Conservation (phyloP, 1,139 yeast genomes). For the Zygosaccharomyces pseudobailii region DNA sequence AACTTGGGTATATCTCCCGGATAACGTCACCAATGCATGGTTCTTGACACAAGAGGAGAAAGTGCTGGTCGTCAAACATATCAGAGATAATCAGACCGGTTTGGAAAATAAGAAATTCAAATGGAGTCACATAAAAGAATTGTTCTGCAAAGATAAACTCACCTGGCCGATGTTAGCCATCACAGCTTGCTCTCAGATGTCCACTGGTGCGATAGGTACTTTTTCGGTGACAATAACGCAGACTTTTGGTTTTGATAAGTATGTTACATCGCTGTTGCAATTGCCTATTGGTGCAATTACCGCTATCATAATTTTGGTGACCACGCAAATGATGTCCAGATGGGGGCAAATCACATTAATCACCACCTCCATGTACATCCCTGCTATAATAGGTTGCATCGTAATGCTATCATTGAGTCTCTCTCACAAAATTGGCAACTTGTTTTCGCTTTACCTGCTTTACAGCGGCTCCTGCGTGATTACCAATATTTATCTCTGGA, state of each 20-base stretch:
- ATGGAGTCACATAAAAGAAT: slow-evolving; percentile 46
- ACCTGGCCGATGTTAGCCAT: slow-evolving; percentile 40
- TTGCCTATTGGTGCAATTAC: slow-evolving; percentile 46
- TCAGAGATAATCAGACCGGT: slow-evolving; percentile 49
- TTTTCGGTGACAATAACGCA: slow-evolving; percentile 47
- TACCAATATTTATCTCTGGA: slow-evolving; percentile 36
- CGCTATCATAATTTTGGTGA: slow-evolving; percentile 31
- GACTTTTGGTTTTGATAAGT: slow-evolving; percentile 42
- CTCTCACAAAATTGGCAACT: slow-evolving; percentile 34
- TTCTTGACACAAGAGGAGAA: slow-evolving; percentile 49
- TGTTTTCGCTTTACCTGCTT: slow-evolving; percentile 36
- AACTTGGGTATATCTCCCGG: slow-evolving; percentile 46
- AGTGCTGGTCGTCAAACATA: slow-evolving; percentile 46
- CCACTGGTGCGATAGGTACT: slow-evolving; percentile 44
- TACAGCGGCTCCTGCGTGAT: slow-evolving; percentile 42
- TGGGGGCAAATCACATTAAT: slow-evolving; percentile 31
- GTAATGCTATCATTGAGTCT: slow-evolving; percentile 43
- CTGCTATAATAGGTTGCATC: slow-evolving; percentile 40
- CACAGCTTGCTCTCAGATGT: slow-evolving; percentile 38
- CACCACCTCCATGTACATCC: slow-evolving; percentile 31
- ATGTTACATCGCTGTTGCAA: slow-evolving; percentile 40
- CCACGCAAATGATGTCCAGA: slow-evolving; percentile 32
- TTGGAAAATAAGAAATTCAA: slow-evolving; percentile 54
- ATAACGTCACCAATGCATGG: slow-evolving; percentile 51
- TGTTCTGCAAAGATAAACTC: slow-evolving; percentile 42